Evolutionary conservation across 73 alveolate species (phyloP), one percentile per base, ranked within the genome.

Genomic region (Diophrys appendiculata): DNA sequence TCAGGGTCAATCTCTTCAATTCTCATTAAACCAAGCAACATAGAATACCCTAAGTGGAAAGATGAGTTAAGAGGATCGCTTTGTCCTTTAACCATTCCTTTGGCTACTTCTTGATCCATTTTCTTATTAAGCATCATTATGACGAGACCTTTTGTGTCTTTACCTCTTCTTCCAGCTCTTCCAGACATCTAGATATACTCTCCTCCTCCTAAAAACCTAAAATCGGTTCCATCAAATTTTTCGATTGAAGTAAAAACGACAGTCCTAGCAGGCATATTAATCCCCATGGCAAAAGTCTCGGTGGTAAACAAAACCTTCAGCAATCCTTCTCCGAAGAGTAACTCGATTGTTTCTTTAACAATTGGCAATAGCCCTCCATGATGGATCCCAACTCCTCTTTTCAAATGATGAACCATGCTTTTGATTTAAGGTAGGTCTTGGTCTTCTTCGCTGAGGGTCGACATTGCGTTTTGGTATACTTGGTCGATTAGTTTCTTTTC

Each of bases 311-410:
- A 83, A 52, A 95, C 96, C 90, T 96, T 97, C 8, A 97, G 77
- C 75, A 95, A 93, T 27, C 99, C 98, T 78, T 97, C 98, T 88
- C 97, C 96, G 95, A 98, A 98, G 33, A 97, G 91, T 67, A 98
- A 89, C 90, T 98, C 99, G 35, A 96, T 94, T 32, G 94, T 91
- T 90, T 98, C 99, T 31, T 98, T 91, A 53, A 95, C 96, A 34
- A 98, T 92, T 2, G 99, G 99, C 32, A 98, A 86, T 78, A 98
- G 94, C 13, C 99, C 99, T 24, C 99, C 99, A 88, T 98, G 99
- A 86, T 98, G 99, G 53, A 98, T 93, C 11, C 99, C 99, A 27
- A 98, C 88, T 13, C 99, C 99, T 65, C 92, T 90, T 72, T 91
- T 86, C 34, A 98, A 90, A 64, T 97, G 80, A 11, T 99, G 99